phyloP scores from a whole-genome alignment of 768 basidiomycete genomes.

The Boletus speciosus region DNA sequence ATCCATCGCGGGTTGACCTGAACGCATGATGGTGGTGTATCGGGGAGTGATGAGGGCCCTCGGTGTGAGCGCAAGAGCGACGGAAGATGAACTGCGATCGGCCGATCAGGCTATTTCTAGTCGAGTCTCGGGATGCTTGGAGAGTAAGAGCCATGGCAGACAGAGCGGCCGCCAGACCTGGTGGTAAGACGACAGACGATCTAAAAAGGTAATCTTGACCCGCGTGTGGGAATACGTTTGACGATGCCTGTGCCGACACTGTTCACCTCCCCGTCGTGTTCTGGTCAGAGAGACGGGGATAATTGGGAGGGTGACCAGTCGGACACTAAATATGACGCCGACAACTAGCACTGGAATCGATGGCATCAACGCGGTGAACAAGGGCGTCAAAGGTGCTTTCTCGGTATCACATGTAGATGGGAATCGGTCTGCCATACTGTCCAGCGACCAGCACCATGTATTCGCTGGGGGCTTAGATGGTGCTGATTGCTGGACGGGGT shows the following conservation, averaged over 20 bases:
- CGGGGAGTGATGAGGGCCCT: not conserved
- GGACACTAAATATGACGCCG: constrained; percentile 1
- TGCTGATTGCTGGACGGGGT: too few species aligned
- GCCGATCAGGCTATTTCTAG: not conserved
- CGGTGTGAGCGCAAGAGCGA: not conserved
- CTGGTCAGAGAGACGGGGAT: not conserved
- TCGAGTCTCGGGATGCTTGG: not conserved
- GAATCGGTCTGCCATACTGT: too few species aligned
- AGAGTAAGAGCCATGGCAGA: not conserved
- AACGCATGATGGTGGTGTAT: not conserved
- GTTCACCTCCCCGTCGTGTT: too few species aligned
- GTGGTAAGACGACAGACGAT: not conserved
- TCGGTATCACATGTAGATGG: too few species aligned
- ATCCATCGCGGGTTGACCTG: constrained; percentile 1
- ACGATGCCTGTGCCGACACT: too few species aligned
- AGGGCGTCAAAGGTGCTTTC: not conserved
- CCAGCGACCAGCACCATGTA: too few species aligned
- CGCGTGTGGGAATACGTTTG: too few species aligned
- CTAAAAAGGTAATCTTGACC: not conserved
- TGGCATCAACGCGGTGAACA: not conserved
- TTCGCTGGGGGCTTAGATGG: too few species aligned
- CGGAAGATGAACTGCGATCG: not conserved
- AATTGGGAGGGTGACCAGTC: not conserved
- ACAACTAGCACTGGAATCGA: not conserved
- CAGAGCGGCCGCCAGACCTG: not conserved